Evolutionary conservation across 306 rosid species (phyloP).

Genomic region (Cicer judaicum): DNA sequence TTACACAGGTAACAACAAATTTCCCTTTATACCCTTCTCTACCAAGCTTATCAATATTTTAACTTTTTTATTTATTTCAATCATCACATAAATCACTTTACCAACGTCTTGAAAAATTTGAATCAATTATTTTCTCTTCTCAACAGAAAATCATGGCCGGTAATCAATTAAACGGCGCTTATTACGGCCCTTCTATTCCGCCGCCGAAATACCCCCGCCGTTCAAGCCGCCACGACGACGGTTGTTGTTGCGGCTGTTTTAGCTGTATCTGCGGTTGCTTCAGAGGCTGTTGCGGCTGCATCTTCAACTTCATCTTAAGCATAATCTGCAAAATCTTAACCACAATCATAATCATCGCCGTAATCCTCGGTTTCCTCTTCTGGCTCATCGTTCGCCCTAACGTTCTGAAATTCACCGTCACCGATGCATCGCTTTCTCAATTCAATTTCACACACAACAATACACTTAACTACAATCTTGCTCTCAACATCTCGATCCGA

Average conservation of each 20-base stretch:
- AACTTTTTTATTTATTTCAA: background rate
- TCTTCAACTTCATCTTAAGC: slow-evolving; percentile 53
- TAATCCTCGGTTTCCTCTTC: slow-evolving; percentile 47
- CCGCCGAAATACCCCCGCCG: slow-evolving; percentile 54
- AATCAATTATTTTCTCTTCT: background rate
- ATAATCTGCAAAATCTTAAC: slow-evolving; percentile 48
- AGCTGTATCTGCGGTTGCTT: slow-evolving; percentile 53
- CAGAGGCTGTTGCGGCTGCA: slow-evolving; percentile 57
- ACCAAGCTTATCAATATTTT: no score
- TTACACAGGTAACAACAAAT: background rate
- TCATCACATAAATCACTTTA: background rate
- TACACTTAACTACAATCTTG: slow-evolving; percentile 54
- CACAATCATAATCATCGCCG: slow-evolving; percentile 41
- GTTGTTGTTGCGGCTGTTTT: slow-evolving; percentile 12
- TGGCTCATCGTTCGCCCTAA: slow-evolving; percentile 64
- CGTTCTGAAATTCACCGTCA: slow-evolving; percentile 53
- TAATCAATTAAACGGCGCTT: slow-evolving; percentile 72
- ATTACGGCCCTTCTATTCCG: slow-evolving; percentile 84
- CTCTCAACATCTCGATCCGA: slow-evolving; percentile 61
- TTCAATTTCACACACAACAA: slow-evolving; percentile 49
- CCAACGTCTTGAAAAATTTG: slow-evolving; percentile 11
- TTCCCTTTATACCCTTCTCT: background rate
- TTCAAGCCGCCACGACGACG: slow-evolving; percentile 42
- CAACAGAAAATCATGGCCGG: slow-evolving; percentile 52
- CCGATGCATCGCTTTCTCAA: slow-evolving; percentile 57